These are phyloP conservation scores for Leccinum variicolor DNA, from an alignment of 768 basidiomycete genomes.

Conservation along the genomic window DNA sequence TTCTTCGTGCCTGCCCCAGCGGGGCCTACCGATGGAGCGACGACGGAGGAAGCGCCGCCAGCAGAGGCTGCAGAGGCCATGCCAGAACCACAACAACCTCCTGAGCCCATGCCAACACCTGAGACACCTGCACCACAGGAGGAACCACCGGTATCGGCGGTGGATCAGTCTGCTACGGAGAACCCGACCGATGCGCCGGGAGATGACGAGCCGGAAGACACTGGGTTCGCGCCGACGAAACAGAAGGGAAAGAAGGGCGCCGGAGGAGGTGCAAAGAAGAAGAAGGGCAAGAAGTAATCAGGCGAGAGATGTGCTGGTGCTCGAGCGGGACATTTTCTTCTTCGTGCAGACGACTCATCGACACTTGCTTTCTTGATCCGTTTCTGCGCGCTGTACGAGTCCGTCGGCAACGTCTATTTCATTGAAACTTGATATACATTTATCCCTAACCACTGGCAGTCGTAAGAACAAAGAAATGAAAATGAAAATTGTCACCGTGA, in stretches of 20 bases:
- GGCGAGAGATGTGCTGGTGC: not conserved
- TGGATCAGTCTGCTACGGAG: constrained; percentile 10
- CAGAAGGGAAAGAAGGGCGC: not conserved
- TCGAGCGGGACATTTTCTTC: not conserved
- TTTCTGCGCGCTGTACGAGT: too few relatives aligned
- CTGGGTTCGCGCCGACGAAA: too few relatives aligned
- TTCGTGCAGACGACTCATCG: not conserved
- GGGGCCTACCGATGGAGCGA: not conserved
- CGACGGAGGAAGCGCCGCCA: not conserved
- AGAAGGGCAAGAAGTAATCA: constrained; percentile 11
- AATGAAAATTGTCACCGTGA: too few relatives aligned
- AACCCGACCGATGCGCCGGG: constrained; percentile 1
- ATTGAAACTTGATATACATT: too few relatives aligned
- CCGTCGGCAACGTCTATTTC: too few relatives aligned
- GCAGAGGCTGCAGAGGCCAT: too few relatives aligned
- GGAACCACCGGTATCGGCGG: not conserved
- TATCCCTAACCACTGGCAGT: too few relatives aligned
- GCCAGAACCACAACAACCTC: too few relatives aligned
- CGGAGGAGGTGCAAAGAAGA: not conserved
- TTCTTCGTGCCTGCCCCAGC: not conserved
- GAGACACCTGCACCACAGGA: too few relatives aligned
- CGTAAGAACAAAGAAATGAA: too few relatives aligned
- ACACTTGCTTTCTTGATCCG: too few relatives aligned
- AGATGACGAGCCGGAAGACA: constrained; percentile 6
- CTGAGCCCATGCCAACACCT: too few relatives aligned